Evolutionary conservation across 164 flowering plant species (phyloP), one percentile per base, ranked within the genome.

Genomic region (Umbilicus rupestris): DNA sequence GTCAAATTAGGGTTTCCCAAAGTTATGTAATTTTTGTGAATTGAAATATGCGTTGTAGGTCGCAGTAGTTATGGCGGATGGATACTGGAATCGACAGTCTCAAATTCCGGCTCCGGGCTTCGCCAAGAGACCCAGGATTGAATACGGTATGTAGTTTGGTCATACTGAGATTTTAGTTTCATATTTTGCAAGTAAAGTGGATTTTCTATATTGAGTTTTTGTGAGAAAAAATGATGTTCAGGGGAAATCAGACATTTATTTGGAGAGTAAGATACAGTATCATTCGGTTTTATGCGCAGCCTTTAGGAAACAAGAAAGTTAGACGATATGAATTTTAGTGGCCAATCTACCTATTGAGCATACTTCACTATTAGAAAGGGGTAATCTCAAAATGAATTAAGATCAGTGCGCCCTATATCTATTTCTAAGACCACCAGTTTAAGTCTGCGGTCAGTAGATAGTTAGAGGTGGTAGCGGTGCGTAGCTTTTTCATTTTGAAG

Each of bases 41-140:
- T 28, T 55, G 60, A 55, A 55, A 2, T 55, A 7, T 41, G 16
- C 16, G 44, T 17, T 65, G 30, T 47, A 28, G 8, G 41, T 41
- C 19, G 39, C 19, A 68, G 70, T 24, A 20, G 41, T n/a, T 3
- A 81, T 81, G 84, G 75, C 73, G 73, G 89, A 81, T 39, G 82
- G 80, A 33, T 78, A 45, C 73, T 81, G 85, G 89, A 81, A 79
- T 64, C 74, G 74, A 63, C 83, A 81, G 5, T 44, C 73, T 41
- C 67, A 39, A 14, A 67, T 68, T 29, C 73, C 78, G 39, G 26
- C 81, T 1, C 20, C 75, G 31, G 76, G 78, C 39, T 1, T 73
- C 60, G 70, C 72, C 45, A 85, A 83, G 68, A 81, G 85, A 8
- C 79, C 80, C 19, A 86, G 84, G 60, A 3, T 83, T 26, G 85